A percentile compares a stretch with the other conserved stretches of the same genome.
Evolutionary conservation across 495 filamentous ascomycete species (phyloP).

Genomic region (Xylaria bambusicola): DNA sequence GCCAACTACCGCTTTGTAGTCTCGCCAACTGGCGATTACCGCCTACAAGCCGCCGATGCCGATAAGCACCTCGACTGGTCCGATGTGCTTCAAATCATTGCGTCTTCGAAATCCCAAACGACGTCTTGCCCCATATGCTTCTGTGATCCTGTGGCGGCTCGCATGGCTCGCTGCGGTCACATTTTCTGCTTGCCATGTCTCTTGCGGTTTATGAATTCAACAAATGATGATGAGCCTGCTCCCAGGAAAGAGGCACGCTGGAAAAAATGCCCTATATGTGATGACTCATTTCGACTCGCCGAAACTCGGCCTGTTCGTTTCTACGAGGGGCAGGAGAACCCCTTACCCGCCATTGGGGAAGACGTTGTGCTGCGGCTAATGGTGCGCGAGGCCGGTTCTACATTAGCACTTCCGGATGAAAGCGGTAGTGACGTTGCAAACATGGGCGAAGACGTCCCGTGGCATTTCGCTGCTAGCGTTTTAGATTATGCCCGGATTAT

Average conservation of each 20-base stretch:
- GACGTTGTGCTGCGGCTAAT: conserved; percentile 88
- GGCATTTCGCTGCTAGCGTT: conserved; percentile 92
- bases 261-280: conserved; percentile 97
- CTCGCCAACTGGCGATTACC: conserved; percentile 76
- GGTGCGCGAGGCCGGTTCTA: conserved; percentile 75
- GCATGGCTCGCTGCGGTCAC: conserved; percentile 97
- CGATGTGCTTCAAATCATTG: conserved; percentile 86
- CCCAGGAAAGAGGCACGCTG: conserved; percentile 73
- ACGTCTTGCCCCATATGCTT: conserved; percentile 93
- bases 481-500: conserved; percentile 94
- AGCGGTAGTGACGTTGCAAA: conserved; percentile 66
- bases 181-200: conserved; percentile 96
- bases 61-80: conserved; percentile 92
- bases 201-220: conserved; percentile 93
- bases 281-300: conserved; percentile 81
- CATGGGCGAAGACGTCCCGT: conserved; percentile 76
- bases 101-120: conserved; percentile 83
- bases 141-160: conserved; percentile 84
- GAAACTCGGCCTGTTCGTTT: conserved; percentile 91
- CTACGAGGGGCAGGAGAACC: conserved; percentile 85
- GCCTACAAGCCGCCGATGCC: conserved; percentile 77
- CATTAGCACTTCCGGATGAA: conserved; percentile 83
- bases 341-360: conserved; percentile 74
- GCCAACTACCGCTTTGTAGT: conserved; percentile 98
- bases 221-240: conserved; percentile 60